Percentiles rank a stretch among this genome's conserved stretches.
Conservation (phyloP, 1,284 basidiomycete genomes). For the Lentinula novae-zelandiae region DNA sequence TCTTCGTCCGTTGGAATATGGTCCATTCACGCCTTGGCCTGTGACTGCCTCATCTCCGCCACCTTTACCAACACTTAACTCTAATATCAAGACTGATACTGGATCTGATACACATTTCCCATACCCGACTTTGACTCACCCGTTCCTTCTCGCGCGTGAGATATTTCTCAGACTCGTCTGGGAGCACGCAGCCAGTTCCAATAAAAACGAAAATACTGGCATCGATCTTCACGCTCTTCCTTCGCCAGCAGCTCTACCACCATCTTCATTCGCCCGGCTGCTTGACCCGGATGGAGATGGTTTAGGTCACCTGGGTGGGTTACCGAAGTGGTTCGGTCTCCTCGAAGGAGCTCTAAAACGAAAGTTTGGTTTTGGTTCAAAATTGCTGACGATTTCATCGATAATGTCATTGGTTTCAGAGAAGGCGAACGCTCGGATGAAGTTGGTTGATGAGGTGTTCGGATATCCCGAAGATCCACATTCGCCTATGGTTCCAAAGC, state of each 20-base stretch:
- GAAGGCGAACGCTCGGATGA: background rate
- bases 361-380: background rate
- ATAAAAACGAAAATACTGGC: background rate
- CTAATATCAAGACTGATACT: background rate
- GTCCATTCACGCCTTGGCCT: background rate
- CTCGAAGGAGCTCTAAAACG: background rate
- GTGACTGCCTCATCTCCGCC: background rate
- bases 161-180: slow-evolving; percentile 5
- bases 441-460: background rate
- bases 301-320: slow-evolving; percentile 2
- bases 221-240: background rate
- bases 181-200: background rate
- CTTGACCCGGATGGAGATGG: slow-evolving; percentile 4
- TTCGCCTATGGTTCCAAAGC: background rate
- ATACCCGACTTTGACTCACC: background rate
- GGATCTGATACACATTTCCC: background rate
- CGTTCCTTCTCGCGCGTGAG: slow-evolving; percentile 2
- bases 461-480: background rate
- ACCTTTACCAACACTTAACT: background rate
- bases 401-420: background rate
- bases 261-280: background rate
- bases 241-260: background rate
- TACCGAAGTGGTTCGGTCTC: slow-evolving; percentile 1
- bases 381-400: background rate
- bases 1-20: background rate